Conservation (phyloP, 2,329 filamentous ascomycete species). For the Cryphonectria naterciae region DNA sequence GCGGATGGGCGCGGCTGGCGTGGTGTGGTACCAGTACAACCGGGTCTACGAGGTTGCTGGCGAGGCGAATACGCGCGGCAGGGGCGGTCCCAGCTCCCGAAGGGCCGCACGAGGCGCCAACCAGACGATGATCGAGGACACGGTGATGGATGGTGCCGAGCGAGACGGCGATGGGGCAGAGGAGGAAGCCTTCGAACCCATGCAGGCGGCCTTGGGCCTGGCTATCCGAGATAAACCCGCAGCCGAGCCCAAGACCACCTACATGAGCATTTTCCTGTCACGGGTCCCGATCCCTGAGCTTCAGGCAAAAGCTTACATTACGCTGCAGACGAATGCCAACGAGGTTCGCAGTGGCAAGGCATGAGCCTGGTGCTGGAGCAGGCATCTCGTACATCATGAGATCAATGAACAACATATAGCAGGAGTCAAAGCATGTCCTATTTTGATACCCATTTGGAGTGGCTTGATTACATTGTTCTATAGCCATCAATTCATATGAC, state of each 20-base stretch:
- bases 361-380: neutral
- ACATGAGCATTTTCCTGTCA: conserved; percentile 66
- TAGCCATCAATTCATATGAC: neutral
- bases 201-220: conserved; percentile 60
- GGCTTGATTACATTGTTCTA: neutral
- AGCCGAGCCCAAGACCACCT: conserved; percentile 49
- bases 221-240: conserved; percentile 50
- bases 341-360: conserved; percentile 31
- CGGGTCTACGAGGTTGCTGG: conserved; percentile 53
- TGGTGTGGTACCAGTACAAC: conserved; percentile 61
- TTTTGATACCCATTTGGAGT: conserved; percentile 4
- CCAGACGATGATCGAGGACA: conserved; percentile 45
- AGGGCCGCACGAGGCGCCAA: neutral
- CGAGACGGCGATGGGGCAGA: conserved; percentile 26
- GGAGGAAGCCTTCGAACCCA: conserved; percentile 56
- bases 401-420: neutral
- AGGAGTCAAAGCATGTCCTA: neutral
- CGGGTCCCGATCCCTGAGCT: conserved; percentile 58
- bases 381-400: neutral
- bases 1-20: conserved; percentile 52
- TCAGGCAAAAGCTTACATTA: conserved; percentile 50
- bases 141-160: conserved; percentile 40
- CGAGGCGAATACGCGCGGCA: conserved; percentile 29
- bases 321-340: conserved; percentile 50
- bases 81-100: neutral